Evolutionary conservation across 768 basidiomycete species (phyloP), one percentile per base, ranked within the genome.

Genomic region (Epithele typhae): DNA sequence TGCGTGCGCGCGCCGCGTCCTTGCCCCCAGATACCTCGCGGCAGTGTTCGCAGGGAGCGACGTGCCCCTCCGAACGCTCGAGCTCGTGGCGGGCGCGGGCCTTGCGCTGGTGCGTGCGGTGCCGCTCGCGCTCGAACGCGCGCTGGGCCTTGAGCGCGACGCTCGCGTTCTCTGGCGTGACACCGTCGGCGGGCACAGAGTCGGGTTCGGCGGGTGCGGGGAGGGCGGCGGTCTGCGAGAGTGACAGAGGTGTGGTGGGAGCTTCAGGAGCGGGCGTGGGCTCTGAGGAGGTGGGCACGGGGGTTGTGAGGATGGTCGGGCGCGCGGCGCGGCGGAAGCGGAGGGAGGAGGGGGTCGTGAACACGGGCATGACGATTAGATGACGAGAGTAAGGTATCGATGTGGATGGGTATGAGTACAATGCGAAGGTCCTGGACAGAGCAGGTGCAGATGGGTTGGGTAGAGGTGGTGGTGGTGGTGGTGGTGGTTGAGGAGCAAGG

Each of bases 91-190:
- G 72, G 17, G 65, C 67, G 36, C 51, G 51, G 22, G 47, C 51
- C 43, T 52, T 52, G 23, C 71, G 67, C 59, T 70, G 70, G 69
- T 71, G 75, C 30, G 62, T 55, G 42, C 69, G 66, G 61, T 77
- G 73, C 40, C 77, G 59, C 43, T 73, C 70, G 53, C 74, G 75
- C 61, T 78, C 77, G 57, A 64, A 73, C 8, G 73, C 72, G 12
- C 76, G 72, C 34, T 65, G 46, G 53, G 76, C 74, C 61, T 72
- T 74, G 51, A 62, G 41, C 51, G 59, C 59, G 23, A 50, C 37
- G 40, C 51, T 45, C 33, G 46, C 49, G 43, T 40, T 45, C 33
- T 43, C 43, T n/a, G n/a, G n/a, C n/a, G n/a, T n/a, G n/a, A n/a
- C n/a, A n/a, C n/a, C n/a, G n/a, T n/a, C n/a, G 33, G 33, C 25